These are phyloP conservation scores for Funneliformis geosporum DNA, from an alignment of 192 early-diverging fungal genomes.

Conservation along the genomic window DNA sequence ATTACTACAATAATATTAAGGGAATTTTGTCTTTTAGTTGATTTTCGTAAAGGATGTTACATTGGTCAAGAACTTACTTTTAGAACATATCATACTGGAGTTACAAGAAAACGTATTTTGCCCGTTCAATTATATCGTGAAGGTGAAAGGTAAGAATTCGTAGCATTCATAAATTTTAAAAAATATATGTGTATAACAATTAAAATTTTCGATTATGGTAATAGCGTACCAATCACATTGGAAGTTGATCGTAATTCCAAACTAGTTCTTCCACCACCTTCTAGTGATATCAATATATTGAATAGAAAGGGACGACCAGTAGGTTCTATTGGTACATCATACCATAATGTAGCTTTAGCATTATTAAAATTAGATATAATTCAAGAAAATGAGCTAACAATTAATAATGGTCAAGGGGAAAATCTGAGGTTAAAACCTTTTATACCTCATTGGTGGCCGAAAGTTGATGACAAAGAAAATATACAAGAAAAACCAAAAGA, in stretches of 20 bases:
- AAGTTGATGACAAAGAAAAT: background rate
- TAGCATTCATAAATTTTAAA: background rate
- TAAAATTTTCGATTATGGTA: background rate
- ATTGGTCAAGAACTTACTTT: slow-evolving; percentile 98
- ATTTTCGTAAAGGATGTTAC: slow-evolving; percentile 98
- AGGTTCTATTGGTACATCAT: slow-evolving; percentile 8
- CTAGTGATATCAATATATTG: background rate
- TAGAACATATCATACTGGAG: slow-evolving; percentile 92
- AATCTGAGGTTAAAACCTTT: slow-evolving; percentile 23
- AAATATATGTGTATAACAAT: background rate
- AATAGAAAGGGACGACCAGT: background rate
- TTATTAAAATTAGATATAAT: slow-evolving; percentile 23
- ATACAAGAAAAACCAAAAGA: background rate
- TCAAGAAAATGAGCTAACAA: background rate
- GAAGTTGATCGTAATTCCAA: slow-evolving; percentile 7
- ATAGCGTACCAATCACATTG: slow-evolving; percentile 25
- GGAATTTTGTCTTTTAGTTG: slow-evolving; percentile 58
- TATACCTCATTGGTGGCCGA: slow-evolving; percentile 30
- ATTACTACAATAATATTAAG: background rate
- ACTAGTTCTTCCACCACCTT: background rate
- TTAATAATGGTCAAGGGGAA: background rate
- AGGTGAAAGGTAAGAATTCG: slow-evolving; percentile 45
- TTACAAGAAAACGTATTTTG: slow-evolving; percentile 88
- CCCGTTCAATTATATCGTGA: slow-evolving; percentile 68
- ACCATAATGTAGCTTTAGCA: slow-evolving; percentile 16